These are phyloP conservation scores for Aspergillus conjunctus DNA, from an alignment of 495 filamentous ascomycete species.

Conservation along the genomic window DNA sequence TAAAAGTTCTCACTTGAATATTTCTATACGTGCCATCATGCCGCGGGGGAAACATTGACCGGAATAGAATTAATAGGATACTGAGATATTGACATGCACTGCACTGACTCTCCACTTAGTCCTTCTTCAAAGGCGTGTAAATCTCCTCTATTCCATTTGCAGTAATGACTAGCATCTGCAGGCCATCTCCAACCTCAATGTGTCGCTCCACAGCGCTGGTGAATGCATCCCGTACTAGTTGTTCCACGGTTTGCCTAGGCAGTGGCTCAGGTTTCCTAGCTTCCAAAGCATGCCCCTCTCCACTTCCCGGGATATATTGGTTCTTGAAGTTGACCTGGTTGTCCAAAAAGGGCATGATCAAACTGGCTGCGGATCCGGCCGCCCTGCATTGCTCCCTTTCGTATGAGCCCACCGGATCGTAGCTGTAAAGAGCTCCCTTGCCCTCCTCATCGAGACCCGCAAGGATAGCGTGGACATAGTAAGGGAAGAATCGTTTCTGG, in stretches of 20 bases:
- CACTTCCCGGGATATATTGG: conserved; percentile 90
- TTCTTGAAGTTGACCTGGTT: conserved; percentile 99
- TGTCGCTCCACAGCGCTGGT: conserved; percentile 97
- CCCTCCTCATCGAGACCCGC: conserved; percentile 94
- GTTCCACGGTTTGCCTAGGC: conserved; percentile 71
- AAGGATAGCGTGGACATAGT: conserved; percentile 91
- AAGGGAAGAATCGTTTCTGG: conserved; percentile 96
- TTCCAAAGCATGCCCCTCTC: conserved; percentile 77
- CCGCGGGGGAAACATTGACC: conserved; percentile 11
- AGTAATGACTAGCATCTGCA: conserved; percentile 95
- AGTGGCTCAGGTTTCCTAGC: conserved; percentile 63
- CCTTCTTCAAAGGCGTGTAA: conserved; percentile 82
- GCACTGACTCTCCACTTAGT: conserved; percentile 53
- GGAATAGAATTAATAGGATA: conserved; percentile 23
- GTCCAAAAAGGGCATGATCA: conserved; percentile 99
- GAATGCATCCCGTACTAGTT: conserved; percentile 93
- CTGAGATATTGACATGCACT: conserved; percentile 16
- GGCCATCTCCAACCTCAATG: conserved; percentile 95
- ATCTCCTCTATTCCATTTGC: conserved; percentile 85
- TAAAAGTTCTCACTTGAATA: conserved; percentile 15
- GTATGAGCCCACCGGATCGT: conserved; percentile 96
- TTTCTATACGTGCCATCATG: conserved; percentile 17
- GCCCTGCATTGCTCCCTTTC: conserved; percentile 95
- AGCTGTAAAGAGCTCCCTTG: conserved; percentile 91
- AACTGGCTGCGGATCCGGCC: conserved; percentile 88